These are phyloP conservation scores for Aspergillus tanneri DNA, from an alignment of 2,329 filamentous ascomycete genomes.

Conservation along the genomic window DNA sequence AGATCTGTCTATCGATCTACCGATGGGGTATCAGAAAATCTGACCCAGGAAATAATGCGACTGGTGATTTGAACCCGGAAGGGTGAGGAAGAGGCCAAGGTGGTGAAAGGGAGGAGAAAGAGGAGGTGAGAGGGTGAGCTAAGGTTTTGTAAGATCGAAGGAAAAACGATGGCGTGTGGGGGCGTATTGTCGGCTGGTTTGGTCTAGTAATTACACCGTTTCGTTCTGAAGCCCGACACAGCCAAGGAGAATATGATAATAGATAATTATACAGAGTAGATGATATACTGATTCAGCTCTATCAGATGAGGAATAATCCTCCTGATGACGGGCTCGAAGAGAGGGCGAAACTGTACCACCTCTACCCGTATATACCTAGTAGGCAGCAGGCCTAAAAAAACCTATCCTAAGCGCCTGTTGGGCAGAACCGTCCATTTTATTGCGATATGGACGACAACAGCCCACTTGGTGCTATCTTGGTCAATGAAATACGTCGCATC, in stretches of 20 bases:
- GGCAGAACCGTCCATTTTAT: not conserved
- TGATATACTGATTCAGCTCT: not conserved
- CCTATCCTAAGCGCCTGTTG: not conserved
- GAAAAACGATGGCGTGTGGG: not conserved
- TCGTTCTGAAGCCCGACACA: not conserved
- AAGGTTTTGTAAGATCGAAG: constrained; percentile 3
- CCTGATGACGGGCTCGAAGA: not conserved
- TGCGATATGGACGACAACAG: constrained; percentile 4
- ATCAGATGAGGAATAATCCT: not conserved
- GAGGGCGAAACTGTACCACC: not conserved
- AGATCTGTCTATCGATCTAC: constrained; percentile 4
- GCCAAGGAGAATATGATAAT: not conserved
- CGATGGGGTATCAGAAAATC: not conserved
- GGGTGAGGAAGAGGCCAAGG: not conserved
- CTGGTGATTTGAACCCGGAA: constrained; percentile 5
- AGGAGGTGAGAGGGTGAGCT: not conserved
- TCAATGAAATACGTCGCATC: not conserved
- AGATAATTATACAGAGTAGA: too few relatives aligned
- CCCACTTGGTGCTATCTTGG: not conserved
- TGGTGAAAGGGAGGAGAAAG: not conserved
- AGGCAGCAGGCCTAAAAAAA: not conserved
- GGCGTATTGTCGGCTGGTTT: constrained; percentile 8
- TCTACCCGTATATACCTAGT: not conserved
- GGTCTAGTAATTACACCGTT: not conserved
- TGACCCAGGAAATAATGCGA: constrained; percentile 6